A percentile compares a stretch with the other conserved stretches of the same genome.
Evolutionary conservation across 768 basidiomycete species (phyloP).

Genomic region (Leccinum rimulosum): DNA sequence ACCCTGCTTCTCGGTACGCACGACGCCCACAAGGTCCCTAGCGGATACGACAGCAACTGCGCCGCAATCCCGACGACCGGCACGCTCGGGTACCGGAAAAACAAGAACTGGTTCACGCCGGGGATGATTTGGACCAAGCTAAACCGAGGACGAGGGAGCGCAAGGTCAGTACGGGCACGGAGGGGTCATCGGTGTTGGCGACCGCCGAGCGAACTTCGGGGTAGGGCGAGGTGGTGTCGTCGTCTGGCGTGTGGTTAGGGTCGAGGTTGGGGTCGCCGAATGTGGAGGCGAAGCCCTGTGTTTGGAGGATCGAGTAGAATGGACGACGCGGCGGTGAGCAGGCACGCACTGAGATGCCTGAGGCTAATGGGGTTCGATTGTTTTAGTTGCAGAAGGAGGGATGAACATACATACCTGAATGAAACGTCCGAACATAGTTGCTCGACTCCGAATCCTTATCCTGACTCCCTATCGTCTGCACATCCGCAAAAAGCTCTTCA

Average conservation of each 20-base stretch:
- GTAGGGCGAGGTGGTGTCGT: constrained; percentile 43
- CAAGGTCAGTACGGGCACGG: constrained; percentile 58
- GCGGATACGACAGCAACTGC: constrained; percentile 67
- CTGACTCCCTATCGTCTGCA: constrained; percentile 14
- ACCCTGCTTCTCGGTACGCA: constrained; percentile 53
- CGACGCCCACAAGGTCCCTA: constrained; percentile 57
- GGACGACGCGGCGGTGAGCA: not conserved
- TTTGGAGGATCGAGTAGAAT: not conserved
- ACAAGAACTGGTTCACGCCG: constrained; percentile 73
- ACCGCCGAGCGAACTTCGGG: constrained; percentile 72
- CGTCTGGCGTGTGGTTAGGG: constrained; percentile 1
- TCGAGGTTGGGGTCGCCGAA: constrained; percentile 30
- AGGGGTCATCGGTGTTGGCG: constrained; percentile 67
- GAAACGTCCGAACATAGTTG: constrained; percentile 12
- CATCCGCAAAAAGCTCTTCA: constrained; percentile 10
- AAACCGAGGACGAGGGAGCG: constrained; percentile 75
- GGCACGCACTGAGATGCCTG: constrained; percentile 17
- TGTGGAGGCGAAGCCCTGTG: not conserved
- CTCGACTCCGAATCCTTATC: constrained; percentile 25
- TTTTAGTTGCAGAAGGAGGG: not conserved
- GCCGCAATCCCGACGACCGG: constrained; percentile 63
- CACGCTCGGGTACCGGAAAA: constrained; percentile 71
- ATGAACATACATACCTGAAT: constrained; percentile 16
- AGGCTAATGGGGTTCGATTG: constrained; percentile 12
- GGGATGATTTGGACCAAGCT: constrained; percentile 59